Evolutionary conservation across 768 basidiomycete species (phyloP), one percentile per base, ranked within the genome.

Genomic region (Chlorophyllum brunneum): DNA sequence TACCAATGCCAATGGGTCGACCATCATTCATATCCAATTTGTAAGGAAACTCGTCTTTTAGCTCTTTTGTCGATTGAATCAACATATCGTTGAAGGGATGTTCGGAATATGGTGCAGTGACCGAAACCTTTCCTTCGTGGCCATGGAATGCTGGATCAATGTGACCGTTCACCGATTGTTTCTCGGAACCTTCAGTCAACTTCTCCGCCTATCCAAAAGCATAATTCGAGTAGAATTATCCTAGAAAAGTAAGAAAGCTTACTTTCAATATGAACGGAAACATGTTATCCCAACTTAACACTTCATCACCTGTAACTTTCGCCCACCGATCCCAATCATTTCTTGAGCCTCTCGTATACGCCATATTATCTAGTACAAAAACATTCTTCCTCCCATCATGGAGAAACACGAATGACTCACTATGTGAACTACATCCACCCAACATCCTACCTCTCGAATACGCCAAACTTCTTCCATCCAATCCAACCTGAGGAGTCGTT

Each of bases 211-310:
- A 50, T 6, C 22, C n/a, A n/a, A n/a, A n/a, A n/a, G 18, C 16
- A 20, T 15, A 36, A 10, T 11, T 11, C 31, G 10, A 6, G 13
- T 41, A 29, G 27, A 1, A 6, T 36, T 20, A 5, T 1, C 9
- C n/a, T 11, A 2, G n/a, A 10, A 48, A 11, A 40, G n/a, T 26
- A 3, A 53, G 56, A 31, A 44, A 34, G 3, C 59, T 23, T 11
- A 49, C 57, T 33, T 55, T 38, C 10, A 44, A 54, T 36, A 55
- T 38, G 44, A 41, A 24, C 18, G 31, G 61, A 15, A 63, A 47
- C 15, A 70, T 55, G 4, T 50, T 56, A 15, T 69, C 56, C 70
- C 70, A 70, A 10, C 61, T 63, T 67, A 68, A 71, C 0, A 62
- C 64, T 1, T 51, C 33, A 48, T 70, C 68, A 8, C 61, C 59